These are phyloP conservation scores for Manihot esculenta DNA, from an alignment of 441 rosid genomes.

Conservation along the genomic window DNA sequence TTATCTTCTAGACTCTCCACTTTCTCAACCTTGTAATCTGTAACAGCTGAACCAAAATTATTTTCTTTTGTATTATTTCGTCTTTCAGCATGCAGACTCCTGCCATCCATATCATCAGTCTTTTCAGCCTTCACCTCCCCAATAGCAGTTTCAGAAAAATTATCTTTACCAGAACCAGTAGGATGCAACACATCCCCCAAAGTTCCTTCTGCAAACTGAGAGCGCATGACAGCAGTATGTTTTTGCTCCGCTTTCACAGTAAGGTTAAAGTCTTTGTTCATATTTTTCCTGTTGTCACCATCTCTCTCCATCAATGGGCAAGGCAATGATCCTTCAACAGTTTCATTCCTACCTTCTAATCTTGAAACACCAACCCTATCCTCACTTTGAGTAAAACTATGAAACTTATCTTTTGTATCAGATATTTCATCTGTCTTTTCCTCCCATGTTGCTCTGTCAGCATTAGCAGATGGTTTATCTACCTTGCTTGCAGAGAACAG, in stretches of 20 bases:
- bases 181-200: constrained; percentile 25
- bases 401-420: constrained; percentile 27
- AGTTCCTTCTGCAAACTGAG: constrained; percentile 30
- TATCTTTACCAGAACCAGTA: constrained; percentile 31
- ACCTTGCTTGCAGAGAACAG: constrained; percentile 19
- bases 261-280: constrained; percentile 28
- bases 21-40: constrained; percentile 32
- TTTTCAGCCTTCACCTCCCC: constrained; percentile 39
- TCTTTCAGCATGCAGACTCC: constrained; percentile 25
- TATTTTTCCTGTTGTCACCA: constrained; percentile 32
- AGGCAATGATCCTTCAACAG: constrained; percentile 34
- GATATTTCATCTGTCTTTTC: constrained; percentile 28
- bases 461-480: constrained; percentile 32
- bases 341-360: constrained; percentile 28
- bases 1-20: constrained; percentile 28
- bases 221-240: constrained; percentile 23
- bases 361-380: constrained; percentile 31
- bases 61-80: constrained; percentile 30
- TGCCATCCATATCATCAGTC: constrained; percentile 29
- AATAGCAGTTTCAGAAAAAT: constrained; percentile 25
- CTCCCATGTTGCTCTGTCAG: constrained; percentile 27
- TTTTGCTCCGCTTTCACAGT: constrained; percentile 32
- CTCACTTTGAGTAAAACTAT: constrained; percentile 24
- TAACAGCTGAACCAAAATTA: constrained; percentile 34
- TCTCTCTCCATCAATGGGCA: constrained; percentile 23